Conservation (phyloP, 192 early-diverging fungal species). For the Jimgerdemannia flammicorona region DNA sequence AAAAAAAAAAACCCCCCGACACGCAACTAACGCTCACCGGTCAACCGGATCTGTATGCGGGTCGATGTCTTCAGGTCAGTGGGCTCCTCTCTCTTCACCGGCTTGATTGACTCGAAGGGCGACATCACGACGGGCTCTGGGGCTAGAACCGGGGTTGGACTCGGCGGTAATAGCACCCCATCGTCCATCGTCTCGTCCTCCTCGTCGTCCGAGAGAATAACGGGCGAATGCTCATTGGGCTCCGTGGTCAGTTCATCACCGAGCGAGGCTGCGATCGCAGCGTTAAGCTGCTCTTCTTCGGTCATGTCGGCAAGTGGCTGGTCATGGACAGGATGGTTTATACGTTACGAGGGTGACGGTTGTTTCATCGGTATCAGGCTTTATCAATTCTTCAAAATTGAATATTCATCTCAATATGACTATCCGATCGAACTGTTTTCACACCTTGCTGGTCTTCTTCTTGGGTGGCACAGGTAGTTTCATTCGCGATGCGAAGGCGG, state of each 20-base stretch:
- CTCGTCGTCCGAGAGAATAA: not conserved
- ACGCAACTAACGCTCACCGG: slow-evolving; percentile 17
- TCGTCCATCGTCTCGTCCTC: not conserved
- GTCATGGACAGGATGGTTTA: not conserved
- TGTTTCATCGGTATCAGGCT: not conserved
- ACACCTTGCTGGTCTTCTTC: slow-evolving; percentile 24
- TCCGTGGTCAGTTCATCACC: slow-evolving; percentile 23
- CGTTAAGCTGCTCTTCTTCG: slow-evolving; percentile 86
- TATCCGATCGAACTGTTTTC: not conserved
- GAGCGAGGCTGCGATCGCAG: slow-evolving; percentile 79
- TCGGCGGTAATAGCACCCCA: not conserved
- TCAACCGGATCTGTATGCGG: slow-evolving; percentile 79
- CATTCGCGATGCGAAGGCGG: slow-evolving; percentile 13
- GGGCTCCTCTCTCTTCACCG: slow-evolving; percentile 40
- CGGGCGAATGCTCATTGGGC: not conserved
- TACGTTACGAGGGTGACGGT: not conserved
- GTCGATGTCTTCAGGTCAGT: slow-evolving; percentile 56
- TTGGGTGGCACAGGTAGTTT: slow-evolving; percentile 25
- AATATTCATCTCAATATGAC: not conserved
- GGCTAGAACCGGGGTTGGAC: not conserved
- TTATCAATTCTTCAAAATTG: not conserved
- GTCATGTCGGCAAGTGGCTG: slow-evolving; percentile 60
- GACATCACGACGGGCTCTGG: not conserved
- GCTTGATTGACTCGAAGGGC: slow-evolving; percentile 3
- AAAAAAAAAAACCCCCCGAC: not conserved